Conservation (phyloP, 2,329 filamentous ascomycete genomes). For the Claviceps maximensis region DNA sequence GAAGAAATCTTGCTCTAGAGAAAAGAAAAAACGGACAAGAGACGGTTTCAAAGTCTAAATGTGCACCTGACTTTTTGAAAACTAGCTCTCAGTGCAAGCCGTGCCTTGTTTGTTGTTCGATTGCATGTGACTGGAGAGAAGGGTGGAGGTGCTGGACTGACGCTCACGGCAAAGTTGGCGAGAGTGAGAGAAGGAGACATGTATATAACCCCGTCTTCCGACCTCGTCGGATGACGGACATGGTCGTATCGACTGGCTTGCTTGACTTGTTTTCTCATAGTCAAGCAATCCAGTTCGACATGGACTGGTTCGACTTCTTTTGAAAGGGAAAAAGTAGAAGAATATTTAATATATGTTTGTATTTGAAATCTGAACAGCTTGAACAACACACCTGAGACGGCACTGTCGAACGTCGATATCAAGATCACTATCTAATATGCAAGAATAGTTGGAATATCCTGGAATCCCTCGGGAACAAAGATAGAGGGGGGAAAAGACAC, state of each 20-base stretch:
- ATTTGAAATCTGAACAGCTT: neutral
- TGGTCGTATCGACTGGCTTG: neutral
- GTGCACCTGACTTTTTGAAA: neutral
- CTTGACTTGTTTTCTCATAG: neutral
- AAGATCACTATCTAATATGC: neutral
- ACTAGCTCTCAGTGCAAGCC: neutral
- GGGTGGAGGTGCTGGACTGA: neutral
- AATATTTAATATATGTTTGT: too few species aligned
- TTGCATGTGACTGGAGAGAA: neutral
- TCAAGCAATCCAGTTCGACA: neutral
- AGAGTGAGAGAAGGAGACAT: neutral
- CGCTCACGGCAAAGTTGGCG: neutral
- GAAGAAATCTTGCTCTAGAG: too few species aligned
- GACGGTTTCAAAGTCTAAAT: neutral
- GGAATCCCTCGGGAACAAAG: neutral
- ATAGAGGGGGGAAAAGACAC: too few species aligned
- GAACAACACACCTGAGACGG: neutral
- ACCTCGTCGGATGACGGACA: neutral
- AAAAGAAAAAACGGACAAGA: neutral
- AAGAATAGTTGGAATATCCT: neutral
- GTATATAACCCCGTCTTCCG: neutral
- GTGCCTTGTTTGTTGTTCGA: neutral
- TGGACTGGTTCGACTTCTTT: neutral
- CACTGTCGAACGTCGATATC: neutral
- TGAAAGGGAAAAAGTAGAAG: too few species aligned